Base-by-base conservation (phyloP, 192 early-diverging fungal genomes). In the Globomyces pollinis-pini region DNA sequence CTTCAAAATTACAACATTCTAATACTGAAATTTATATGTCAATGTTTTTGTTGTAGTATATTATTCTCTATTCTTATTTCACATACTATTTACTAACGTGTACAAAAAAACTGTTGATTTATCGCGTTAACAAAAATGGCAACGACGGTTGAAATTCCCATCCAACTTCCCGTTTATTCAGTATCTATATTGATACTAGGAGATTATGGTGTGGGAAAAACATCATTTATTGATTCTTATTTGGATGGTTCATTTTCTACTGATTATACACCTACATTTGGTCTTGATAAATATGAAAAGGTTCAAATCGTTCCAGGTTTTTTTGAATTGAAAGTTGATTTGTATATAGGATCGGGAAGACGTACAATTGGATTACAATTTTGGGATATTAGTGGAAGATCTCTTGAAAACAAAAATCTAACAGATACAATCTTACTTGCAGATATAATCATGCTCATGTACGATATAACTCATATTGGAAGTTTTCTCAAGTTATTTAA, bases 381-480 rank as follows among this genome's bases (percentile, higher is more conserved):
- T 16, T 52, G 50, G 50, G 50, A 52, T 52, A 21, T 52, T 52
- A 24, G 50, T 15, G 50, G 50, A 6, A 36, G 21, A 15, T 52
- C n/a, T 3, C 21, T 52, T 15, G 31, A 52, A 36, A 31, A 52
- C 15, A 24, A 21, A 24, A 20, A 52, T 36, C 21, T 52, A 6
- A 20, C n/a, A 1, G 26, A 52, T 24, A 24, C 50, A 31, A 6
- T 52, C 8, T 16, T 52, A 6, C 30, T 20, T 7, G 50, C 50
- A 20, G 50, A 52, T 24, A 36, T 52, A 15, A 52, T 52, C 7
- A 15, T 52, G 21, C 21, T 52, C 16, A 16, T 52, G 6, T 52
- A 52, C 21, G 50, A 52, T 16, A 52, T 52, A 2, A 52, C 50
- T n/a, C 50, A 52, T 36, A 52, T 36, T n/a, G 50, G 50, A 24